Percentiles rank a stretch among this genome's conserved stretches.
Conservation (phyloP, 2,329 filamentous ascomycete species). For the Aspergillus melleus region DNA sequence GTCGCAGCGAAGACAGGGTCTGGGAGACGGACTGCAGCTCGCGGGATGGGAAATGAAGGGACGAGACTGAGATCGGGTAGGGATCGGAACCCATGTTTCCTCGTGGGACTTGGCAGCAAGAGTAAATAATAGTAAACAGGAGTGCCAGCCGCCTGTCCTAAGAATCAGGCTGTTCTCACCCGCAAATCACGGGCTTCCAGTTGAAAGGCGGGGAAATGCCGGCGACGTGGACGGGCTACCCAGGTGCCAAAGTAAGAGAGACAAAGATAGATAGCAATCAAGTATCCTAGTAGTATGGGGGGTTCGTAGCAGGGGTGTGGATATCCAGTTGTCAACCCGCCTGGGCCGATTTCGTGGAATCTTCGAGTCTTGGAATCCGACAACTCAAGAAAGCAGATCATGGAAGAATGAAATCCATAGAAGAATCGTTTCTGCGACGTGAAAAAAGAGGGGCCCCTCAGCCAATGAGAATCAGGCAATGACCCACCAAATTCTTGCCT, state of each 20-base stretch:
- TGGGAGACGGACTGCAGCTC: conserved; percentile 65
- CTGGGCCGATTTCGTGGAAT: neutral
- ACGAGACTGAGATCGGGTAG: conserved; percentile 38
- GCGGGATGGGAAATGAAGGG: conserved; percentile 55
- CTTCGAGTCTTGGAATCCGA: too few species aligned
- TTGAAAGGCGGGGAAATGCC: neutral
- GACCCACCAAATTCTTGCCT: neutral
- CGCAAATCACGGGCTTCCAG: neutral
- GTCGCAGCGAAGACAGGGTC: conserved; percentile 70
- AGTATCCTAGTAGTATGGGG: too few species aligned
- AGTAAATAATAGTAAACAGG: neutral
- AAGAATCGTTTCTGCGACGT: neutral
- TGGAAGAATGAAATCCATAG: neutral
- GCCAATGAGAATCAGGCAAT: neutral
- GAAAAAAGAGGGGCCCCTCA: neutral
- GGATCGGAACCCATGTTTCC: conserved; percentile 28
- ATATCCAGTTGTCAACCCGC: neutral
- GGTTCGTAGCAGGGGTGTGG: neutral
- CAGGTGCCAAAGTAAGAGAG: too few species aligned
- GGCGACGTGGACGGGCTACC: neutral
- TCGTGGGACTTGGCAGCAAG: neutral
- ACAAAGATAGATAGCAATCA: too few species aligned
- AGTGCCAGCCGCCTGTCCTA: neutral
- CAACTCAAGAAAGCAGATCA: too few species aligned
- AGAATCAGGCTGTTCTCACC: neutral